Percentiles rank a stretch among this genome's conserved stretches.
Evolutionary conservation across 345 rosid species (phyloP).

Genomic region (Citrus cavaleriei): DNA sequence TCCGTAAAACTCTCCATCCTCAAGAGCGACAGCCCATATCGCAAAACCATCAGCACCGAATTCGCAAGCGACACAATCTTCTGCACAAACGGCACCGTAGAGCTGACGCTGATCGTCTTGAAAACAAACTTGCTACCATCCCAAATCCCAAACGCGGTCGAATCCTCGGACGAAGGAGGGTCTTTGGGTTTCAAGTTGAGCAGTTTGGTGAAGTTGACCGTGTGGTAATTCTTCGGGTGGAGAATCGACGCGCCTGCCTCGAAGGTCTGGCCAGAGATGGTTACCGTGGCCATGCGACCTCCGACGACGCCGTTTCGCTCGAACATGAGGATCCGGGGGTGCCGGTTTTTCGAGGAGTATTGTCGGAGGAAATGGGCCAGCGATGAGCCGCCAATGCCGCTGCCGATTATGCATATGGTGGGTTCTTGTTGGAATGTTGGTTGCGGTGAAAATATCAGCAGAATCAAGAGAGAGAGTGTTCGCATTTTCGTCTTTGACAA

Average conservation of each 20-base stretch:
- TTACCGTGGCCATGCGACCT: slow-evolving; percentile 84
- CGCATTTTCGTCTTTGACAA: neutral
- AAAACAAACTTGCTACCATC: slow-evolving; percentile 62
- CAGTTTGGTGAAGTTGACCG: slow-evolving; percentile 48
- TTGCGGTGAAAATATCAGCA: slow-evolving; percentile 17
- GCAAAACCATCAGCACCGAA: slow-evolving; percentile 45
- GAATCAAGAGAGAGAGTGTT: neutral
- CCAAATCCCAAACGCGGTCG: slow-evolving; percentile 69
- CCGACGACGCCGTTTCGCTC: slow-evolving; percentile 73
- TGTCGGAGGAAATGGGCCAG: slow-evolving; percentile 80
- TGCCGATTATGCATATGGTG: slow-evolving; percentile 72
- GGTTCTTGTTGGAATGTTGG: slow-evolving; percentile 20
- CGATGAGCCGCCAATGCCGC: slow-evolving; percentile 92
- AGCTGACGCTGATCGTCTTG: slow-evolving; percentile 43
- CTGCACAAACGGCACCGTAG: slow-evolving; percentile 42
- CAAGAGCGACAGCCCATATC: slow-evolving; percentile 77
- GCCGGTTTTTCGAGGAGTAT: slow-evolving; percentile 38
- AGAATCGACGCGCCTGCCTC: slow-evolving; percentile 94
- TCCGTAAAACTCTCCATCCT: slow-evolving; percentile 68
- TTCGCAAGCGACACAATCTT: slow-evolving; percentile 60
- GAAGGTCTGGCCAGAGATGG: slow-evolving; percentile 55
- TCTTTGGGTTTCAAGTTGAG: slow-evolving; percentile 40
- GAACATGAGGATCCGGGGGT: slow-evolving; percentile 44
- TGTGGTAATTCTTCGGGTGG: slow-evolving; percentile 84
- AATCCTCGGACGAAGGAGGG: slow-evolving; percentile 48